Conservation (phyloP, 352 stramenopile genomes). For the Pythium angustatum region DNA sequence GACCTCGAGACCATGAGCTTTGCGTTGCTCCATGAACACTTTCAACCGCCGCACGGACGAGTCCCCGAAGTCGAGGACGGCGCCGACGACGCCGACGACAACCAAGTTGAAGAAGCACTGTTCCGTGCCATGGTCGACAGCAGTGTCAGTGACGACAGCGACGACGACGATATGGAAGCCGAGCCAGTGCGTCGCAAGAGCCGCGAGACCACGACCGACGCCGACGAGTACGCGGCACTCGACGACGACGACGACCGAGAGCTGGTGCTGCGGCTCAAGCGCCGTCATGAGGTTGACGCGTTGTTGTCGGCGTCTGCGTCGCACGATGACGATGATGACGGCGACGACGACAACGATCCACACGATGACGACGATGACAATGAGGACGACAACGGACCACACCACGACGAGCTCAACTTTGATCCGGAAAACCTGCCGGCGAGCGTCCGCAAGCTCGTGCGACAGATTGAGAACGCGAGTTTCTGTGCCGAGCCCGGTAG, state of each 20-base stretch:
- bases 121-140: constrained; percentile 18
- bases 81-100: constrained; percentile 22
- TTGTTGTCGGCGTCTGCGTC: neutral
- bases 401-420: constrained; percentile 49
- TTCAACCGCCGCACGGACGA: constrained; percentile 14
- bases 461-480: constrained; percentile 51
- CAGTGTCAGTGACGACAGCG: neutral
- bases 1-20: constrained; percentile 33
- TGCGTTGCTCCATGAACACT: constrained; percentile 25
- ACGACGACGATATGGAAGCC: neutral
- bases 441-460: constrained; percentile 56
- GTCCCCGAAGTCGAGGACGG: constrained; percentile 2
- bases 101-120: constrained; percentile 14
- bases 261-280: constrained; percentile 5
- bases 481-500: constrained; percentile 24
- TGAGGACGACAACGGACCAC: too few relatives aligned
- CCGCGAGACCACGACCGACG: constrained; percentile 39
- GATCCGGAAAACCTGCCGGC: constrained; percentile 38
- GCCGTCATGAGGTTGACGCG: too few relatives aligned
- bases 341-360: neutral
- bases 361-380: constrained; percentile 3
- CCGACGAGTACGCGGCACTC: constrained; percentile 30
- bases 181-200: constrained; percentile 18
- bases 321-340: constrained; percentile 6
- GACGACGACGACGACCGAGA: constrained; percentile 3